Evolutionary conservation across 2,329 filamentous ascomycete species (phyloP), one percentile per base, ranked within the genome.

Genomic region (Ustulina deusta): DNA sequence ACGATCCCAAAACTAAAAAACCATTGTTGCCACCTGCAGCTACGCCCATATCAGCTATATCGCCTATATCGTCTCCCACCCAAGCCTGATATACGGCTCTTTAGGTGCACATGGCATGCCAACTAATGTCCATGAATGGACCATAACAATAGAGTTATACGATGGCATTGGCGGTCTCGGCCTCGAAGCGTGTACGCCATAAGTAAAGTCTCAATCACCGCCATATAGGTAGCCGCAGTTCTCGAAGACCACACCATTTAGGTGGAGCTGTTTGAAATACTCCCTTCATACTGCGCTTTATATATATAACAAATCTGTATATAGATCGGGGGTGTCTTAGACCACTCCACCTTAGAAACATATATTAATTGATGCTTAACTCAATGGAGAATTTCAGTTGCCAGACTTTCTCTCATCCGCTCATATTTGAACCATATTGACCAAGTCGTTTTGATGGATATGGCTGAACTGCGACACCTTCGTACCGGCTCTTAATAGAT

Each of bases 1-100:
- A 82, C 71, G 86, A 89, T 51, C 85, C 86, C 25, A 88, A 86
- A 78, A 87, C 86, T 42, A 87, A 88, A 70, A 79, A 83, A 73
- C 85, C 86, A 2, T 73, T 89, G 51, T 74, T 88, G 27, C 81
- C 84, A 32, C 78, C 74, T 20, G 61, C 69, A 20, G 22, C 65
- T 6, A 61, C 69, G 13, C 70, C 74, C 20, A 71, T 75, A 17
- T 73, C 79, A 6, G 74, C 72, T n/a, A 58, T 73, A 46, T 73
- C 74, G 34, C 63, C 73, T n/a, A 57, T 74, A 40, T 72, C 74
- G 34, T 63, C 73, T 27, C 59, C 71, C n/a, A 48, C 64, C 10
- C 68, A 68, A 44, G n/a, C 49, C 40, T 66, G 36, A 71, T 20
- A 42, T n/a, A 32, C n/a, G n/a, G 40, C 36, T 6, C 44, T n/a